Percentiles rank a stretch among this genome's conserved stretches.
These are phyloP conservation scores for Phellopilus nigrolimitatus DNA, from an alignment of 1,284 basidiomycete genomes.

Conservation along the genomic window DNA sequence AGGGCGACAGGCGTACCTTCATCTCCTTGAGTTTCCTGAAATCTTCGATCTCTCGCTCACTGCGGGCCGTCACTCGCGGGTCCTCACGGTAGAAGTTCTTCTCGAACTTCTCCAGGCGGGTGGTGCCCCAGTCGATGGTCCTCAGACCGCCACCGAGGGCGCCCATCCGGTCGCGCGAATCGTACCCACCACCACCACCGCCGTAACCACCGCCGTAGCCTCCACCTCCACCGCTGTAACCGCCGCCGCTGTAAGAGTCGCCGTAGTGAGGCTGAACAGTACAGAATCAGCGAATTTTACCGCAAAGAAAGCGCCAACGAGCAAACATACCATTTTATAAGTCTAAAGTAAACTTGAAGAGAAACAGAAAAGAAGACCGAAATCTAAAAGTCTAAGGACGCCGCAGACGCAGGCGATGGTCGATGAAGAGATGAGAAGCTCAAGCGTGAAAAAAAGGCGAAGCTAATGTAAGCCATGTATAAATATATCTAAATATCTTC, in stretches of 20 bases:
- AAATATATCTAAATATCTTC: constrained; percentile 2
- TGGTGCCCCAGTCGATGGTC: constrained; percentile 78
- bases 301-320: background rate
- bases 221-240: constrained; percentile 31
- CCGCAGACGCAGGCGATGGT: constrained; percentile 10
- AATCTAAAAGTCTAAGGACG: constrained; percentile 12
- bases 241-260: constrained; percentile 26
- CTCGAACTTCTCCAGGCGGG: constrained; percentile 79
- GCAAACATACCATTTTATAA: constrained; percentile 11
- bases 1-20: constrained; percentile 45
- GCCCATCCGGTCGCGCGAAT: constrained; percentile 74
- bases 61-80: constrained; percentile 73
- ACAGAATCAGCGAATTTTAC: background rate
- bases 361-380: constrained; percentile 12
- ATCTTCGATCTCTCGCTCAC: constrained; percentile 84
- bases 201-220: constrained; percentile 47
- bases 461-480: background rate
- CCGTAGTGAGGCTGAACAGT: constrained; percentile 24
- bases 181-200: constrained; percentile 50
- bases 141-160: constrained; percentile 82
- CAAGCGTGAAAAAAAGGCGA: background rate
- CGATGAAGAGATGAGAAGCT: background rate
- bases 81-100: constrained; percentile 99
- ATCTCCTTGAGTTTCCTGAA: constrained; percentile 88
- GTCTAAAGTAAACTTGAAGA: constrained; percentile 33